Evolutionary conservation across 2,329 filamentous ascomycete species (phyloP), one percentile per base, ranked within the genome.

Genomic region (Furcasterigmium sp.): DNA sequence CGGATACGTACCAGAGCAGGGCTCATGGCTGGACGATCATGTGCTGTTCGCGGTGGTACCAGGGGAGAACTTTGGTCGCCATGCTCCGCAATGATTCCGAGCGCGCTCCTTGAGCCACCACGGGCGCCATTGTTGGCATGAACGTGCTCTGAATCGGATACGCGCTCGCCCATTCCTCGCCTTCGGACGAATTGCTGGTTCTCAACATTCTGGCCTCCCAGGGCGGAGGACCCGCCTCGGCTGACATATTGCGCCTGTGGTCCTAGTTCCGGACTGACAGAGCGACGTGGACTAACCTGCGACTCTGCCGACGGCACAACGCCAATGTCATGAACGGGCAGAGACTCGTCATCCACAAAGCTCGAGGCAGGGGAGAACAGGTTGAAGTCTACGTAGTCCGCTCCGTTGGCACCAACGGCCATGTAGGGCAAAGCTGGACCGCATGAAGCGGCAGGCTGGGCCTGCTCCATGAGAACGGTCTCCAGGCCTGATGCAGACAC

Each of bases 371-470:
- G 75, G 39, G 75, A 78, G 62, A 69, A 79, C 14, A 78, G 67
- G 53, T 69, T 73, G 62, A 79, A 79, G 62, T 78, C 75, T 51
- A 68, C 60, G 52, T 78, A 78, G 57, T 72, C 62, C 53, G 60
- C 63, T 46, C 56, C 56, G 47, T 62, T 56, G 18, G 52, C 47
- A 42, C 57, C 58, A 4, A 60, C 55, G 46, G 61, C 61, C 45
- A 72, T 59, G 53, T 72, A 74, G 8, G 70, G 70, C 15, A 73
- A 60, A 15, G 48, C 45, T 13, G 55, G 49, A 26, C 39, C 29
- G 42, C 38, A 20, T 45, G 42, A 13, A 38, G 42, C 26, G 37
- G 43, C 3, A 7, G 34, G 29, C 17, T 50, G 37, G 17, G 25
- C 39, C 28, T 34, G 20, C 20, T 38, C 28, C 34, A 7, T 11